A percentile compares a stretch with the other conserved stretches of the same genome.
phyloP scores from a whole-genome alignment of 2,329 filamentous ascomycete species.

The Periconia sp. region DNA sequence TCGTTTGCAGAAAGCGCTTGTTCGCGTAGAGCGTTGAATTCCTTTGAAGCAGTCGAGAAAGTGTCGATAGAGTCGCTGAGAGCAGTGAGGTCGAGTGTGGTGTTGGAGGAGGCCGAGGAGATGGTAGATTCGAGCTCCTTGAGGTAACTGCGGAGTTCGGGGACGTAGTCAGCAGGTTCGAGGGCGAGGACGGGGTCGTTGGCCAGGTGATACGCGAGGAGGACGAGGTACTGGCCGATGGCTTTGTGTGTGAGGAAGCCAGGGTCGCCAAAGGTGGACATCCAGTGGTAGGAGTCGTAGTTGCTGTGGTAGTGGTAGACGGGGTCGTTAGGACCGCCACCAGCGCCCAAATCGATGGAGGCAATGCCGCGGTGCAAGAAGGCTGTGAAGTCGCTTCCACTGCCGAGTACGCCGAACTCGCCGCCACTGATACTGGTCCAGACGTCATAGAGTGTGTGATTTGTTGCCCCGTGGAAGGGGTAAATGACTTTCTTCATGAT shows the following conservation, averaged over 20 bases:
- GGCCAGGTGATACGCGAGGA: constrained; percentile 47
- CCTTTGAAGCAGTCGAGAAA: constrained; percentile 33
- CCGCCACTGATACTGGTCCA: constrained; percentile 45
- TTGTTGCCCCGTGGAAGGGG: constrained; percentile 40
- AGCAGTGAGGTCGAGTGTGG: constrained; percentile 28
- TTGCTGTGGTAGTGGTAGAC: constrained; percentile 53
- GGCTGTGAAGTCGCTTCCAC: constrained; percentile 51
- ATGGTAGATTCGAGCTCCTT: constrained; percentile 35
- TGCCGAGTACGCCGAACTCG: constrained; percentile 47
- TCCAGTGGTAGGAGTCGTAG: constrained; percentile 56
- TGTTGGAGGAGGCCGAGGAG: constrained; percentile 18
- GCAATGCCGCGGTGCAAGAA: constrained; percentile 51
- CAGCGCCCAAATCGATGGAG: constrained; percentile 47
- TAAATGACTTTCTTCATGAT: constrained; percentile 47
- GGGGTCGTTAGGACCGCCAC: constrained; percentile 37
- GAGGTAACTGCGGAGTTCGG: constrained; percentile 42
- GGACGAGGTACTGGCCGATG: constrained; percentile 51
- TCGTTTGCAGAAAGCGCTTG: constrained; percentile 32
- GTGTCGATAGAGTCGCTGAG: constrained; percentile 40
- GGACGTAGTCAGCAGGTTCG: constrained; percentile 42
- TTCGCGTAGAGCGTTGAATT: constrained; percentile 32
- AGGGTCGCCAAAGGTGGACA: constrained; percentile 54
- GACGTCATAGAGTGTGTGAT: constrained; percentile 50
- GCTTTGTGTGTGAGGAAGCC: constrained; percentile 53
- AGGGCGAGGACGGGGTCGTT: constrained; percentile 44